phyloP scores from a whole-genome alignment of 805 yeast genomes.

The Lipomyces anomalus region DNA sequence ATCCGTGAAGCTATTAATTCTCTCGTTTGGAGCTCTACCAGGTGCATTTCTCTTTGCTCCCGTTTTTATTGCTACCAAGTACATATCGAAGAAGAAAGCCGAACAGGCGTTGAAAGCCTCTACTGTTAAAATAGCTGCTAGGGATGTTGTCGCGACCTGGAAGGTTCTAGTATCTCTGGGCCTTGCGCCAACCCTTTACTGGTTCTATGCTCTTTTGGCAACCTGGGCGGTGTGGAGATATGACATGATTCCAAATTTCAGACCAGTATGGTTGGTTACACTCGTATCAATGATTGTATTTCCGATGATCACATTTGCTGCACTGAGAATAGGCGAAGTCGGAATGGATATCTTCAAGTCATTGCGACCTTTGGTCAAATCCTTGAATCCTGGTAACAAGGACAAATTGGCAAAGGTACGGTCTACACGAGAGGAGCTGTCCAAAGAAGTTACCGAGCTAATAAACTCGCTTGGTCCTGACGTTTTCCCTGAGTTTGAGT shows the following conservation, averaged over 20 bases:
- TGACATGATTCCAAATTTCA: constrained; percentile 23
- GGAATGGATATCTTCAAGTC: constrained; percentile 87
- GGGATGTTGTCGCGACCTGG: constrained; percentile 97
- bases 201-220: constrained; percentile 58
- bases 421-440: constrained; percentile 53
- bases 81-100: constrained; percentile 68
- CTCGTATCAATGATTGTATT: constrained; percentile 57
- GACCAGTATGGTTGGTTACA: constrained; percentile 36
- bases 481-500: constrained; percentile 77
- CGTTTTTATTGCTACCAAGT: constrained; percentile 71
- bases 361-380: constrained; percentile 66
- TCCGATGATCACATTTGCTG: constrained; percentile 75
- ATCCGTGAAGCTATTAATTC: constrained; percentile 47
- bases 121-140: constrained; percentile 83
- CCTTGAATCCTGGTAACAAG: constrained; percentile 35
- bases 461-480: constrained; percentile 80
- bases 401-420: constrained; percentile 50
- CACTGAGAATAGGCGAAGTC: constrained; percentile 83
- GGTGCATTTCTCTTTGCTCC: constrained; percentile 88
- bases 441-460: constrained; percentile 67
- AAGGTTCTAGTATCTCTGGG: constrained; percentile 85
- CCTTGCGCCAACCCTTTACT: constrained; percentile 79
- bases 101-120: constrained; percentile 76
- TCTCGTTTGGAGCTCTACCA: constrained; percentile 68
- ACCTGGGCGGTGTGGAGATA: constrained; percentile 36